Percentiles rank a stretch among this genome's conserved stretches.
phyloP scores from a whole-genome alignment of 2,329 filamentous ascomycete genomes.

The Penicillium fuscoglaucum region DNA sequence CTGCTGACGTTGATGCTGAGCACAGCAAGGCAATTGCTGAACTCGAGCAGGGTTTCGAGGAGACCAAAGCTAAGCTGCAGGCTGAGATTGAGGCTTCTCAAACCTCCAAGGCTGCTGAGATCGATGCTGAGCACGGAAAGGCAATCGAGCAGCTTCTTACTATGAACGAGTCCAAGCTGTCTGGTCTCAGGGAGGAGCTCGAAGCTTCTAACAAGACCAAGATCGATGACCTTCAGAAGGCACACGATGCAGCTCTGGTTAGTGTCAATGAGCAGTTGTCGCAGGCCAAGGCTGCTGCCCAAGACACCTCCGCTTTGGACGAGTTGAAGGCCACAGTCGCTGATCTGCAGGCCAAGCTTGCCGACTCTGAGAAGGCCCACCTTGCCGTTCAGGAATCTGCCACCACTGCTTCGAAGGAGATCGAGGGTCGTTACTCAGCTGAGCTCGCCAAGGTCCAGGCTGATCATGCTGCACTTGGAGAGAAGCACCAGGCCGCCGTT shows the following conservation, averaged over 20 bases:
- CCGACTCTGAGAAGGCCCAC: constrained; percentile 52
- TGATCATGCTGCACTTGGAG: constrained; percentile 50
- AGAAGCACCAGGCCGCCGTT: constrained; percentile 35
- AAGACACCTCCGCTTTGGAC: constrained; percentile 42
- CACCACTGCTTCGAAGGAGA: constrained; percentile 16
- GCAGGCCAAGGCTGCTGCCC: constrained; percentile 37
- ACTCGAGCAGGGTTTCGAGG: constrained; percentile 38
- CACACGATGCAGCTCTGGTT: constrained; percentile 37
- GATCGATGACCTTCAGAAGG: constrained; percentile 37
- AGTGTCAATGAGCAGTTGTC: constrained; percentile 37
- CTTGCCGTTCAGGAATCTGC: constrained; percentile 46
- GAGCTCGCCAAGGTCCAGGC: constrained; percentile 48
- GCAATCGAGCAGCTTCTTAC: constrained; percentile 39
- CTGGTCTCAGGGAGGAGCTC: constrained; percentile 37
- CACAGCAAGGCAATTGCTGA: constrained; percentile 31
- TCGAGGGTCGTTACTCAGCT: constrained; percentile 41
- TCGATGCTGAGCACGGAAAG: constrained; percentile 38
- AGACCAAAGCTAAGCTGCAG: constrained; percentile 35
- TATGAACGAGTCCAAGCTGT: constrained; percentile 42
- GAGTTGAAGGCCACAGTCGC: constrained; percentile 43
- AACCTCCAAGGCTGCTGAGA: constrained; percentile 36
- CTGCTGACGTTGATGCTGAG: constrained; percentile 26
- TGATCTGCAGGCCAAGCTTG: constrained; percentile 64
- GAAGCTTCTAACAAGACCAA: constrained; percentile 39
- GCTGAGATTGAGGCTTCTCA: constrained; percentile 41